Percentiles rank a stretch among this genome's conserved stretches.
These are phyloP conservation scores for Hylodesmum podocarpum DNA, from an alignment of 306 rosid genomes.

Conservation along the genomic window DNA sequence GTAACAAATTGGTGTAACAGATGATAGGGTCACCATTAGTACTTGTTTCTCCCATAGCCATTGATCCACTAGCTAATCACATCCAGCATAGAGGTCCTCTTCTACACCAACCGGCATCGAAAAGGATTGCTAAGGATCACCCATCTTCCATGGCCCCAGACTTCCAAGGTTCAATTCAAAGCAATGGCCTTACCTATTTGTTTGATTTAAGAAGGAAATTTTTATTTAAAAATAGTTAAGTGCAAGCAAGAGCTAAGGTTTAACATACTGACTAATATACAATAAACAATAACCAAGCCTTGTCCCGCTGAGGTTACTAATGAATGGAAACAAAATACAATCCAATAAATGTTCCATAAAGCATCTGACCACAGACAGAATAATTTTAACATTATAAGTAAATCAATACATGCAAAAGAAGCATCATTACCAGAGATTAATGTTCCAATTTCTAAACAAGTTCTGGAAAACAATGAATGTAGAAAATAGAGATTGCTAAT, in stretches of 20 bases:
- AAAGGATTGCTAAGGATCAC: background rate
- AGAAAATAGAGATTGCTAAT: background rate
- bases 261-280: background rate
- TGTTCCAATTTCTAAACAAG: background rate
- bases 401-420: background rate
- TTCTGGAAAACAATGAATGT: background rate
- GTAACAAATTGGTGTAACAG: background rate
- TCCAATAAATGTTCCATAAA: background rate
- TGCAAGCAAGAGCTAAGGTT: background rate
- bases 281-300: background rate
- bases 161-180: constrained; percentile 14
- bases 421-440: background rate
- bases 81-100: constrained; percentile 21
- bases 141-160: constrained; percentile 22
- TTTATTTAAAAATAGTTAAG: background rate
- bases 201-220: constrained; percentile 35
- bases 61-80: constrained; percentile 4
- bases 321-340: background rate
- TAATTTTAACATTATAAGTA: background rate
- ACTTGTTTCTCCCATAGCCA: constrained; percentile 7
- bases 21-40: constrained; percentile 12
- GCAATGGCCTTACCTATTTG: constrained; percentile 41
- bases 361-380: background rate
- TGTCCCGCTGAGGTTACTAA: background rate
- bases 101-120: background rate